Conservation (phyloP, 2,329 filamentous ascomycete genomes). For the Pseudogymnoascus sp. region DNA sequence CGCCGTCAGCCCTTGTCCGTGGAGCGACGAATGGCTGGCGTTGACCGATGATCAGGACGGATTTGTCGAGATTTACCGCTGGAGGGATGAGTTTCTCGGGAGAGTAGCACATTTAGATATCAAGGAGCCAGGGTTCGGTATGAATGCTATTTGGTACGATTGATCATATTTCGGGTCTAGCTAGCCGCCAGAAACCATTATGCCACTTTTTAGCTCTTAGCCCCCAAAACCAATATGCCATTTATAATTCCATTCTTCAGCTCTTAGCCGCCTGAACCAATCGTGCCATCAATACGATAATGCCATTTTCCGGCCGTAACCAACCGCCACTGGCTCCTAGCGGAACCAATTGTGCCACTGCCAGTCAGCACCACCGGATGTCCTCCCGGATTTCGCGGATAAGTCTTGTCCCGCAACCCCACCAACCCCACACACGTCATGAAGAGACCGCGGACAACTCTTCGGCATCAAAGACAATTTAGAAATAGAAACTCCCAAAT, state of each 20-base stretch:
- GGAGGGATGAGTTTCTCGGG: conserved; percentile 69
- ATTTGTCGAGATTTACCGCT: conserved; percentile 80
- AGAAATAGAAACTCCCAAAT: not conserved
- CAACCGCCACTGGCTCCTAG: too few species aligned
- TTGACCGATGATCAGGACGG: conserved; percentile 84
- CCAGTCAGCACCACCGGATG: not conserved
- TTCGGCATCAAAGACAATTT: not conserved
- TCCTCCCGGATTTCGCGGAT: not conserved
- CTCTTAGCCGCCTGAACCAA: not conserved
- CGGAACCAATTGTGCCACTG: not conserved
- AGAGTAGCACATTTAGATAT: conserved; percentile 70
- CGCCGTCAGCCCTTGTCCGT: conserved; percentile 75
- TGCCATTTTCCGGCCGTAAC: not conserved
- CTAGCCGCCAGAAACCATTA: not conserved
- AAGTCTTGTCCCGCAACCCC: not conserved
- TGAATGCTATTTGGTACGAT: conserved; percentile 97
- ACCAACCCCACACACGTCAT: not conserved
- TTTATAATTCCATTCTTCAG: not conserved
- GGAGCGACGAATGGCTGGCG: conserved; percentile 83
- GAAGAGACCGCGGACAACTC: not conserved
- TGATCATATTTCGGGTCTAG: conserved; percentile 26
- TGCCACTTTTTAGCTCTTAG: too few species aligned
- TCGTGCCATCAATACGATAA: not conserved
- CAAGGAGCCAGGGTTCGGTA: conserved; percentile 82
- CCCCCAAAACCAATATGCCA: not conserved